These are phyloP conservation scores for Pleurotus tuoliensis DNA, from an alignment of 768 basidiomycete species.

Conservation along the genomic window DNA sequence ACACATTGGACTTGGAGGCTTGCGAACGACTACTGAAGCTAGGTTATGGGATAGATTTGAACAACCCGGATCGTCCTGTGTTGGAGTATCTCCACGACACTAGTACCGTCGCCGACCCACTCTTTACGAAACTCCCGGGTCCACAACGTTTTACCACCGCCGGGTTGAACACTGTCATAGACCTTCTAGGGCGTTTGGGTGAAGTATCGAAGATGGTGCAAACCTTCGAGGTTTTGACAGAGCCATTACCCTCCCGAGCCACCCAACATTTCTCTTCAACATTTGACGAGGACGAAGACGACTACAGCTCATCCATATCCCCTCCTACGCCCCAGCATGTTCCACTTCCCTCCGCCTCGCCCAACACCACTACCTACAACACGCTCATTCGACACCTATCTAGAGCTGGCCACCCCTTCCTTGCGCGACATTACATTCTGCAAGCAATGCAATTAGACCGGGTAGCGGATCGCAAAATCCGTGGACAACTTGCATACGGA, in stretches of 20 bases:
- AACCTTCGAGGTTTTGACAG: conserved; percentile 75
- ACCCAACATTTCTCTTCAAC: conserved; percentile 44
- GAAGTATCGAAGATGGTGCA: conserved; percentile 66
- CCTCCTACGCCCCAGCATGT: conserved; percentile 26
- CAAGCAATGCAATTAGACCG: conserved; percentile 49
- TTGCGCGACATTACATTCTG: conserved; percentile 65
- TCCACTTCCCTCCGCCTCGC: conserved; percentile 40
- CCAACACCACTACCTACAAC: conserved; percentile 67
- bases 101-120: conserved; percentile 6
- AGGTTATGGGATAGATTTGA: conserved; percentile 75
- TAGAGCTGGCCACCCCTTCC: conserved; percentile 37
- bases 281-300: conserved; percentile 66
- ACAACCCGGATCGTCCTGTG: conserved; percentile 66
- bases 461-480: conserved; percentile 22
- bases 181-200: conserved; percentile 59
- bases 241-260: conserved; percentile 52
- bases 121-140: conserved; percentile 10
- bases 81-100: conserved; percentile 35
- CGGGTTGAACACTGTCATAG: conserved; percentile 70
- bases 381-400: conserved; percentile 59
- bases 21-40: conserved; percentile 61
- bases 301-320: conserved; percentile 44
- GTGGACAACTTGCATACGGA: conserved; percentile 24
- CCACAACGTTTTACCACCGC: conserved; percentile 54
- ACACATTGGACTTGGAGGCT: conserved; percentile 49